Conservation (phyloP, 495 filamentous ascomycete species). For the Hapsidospora chrysogenum region DNA sequence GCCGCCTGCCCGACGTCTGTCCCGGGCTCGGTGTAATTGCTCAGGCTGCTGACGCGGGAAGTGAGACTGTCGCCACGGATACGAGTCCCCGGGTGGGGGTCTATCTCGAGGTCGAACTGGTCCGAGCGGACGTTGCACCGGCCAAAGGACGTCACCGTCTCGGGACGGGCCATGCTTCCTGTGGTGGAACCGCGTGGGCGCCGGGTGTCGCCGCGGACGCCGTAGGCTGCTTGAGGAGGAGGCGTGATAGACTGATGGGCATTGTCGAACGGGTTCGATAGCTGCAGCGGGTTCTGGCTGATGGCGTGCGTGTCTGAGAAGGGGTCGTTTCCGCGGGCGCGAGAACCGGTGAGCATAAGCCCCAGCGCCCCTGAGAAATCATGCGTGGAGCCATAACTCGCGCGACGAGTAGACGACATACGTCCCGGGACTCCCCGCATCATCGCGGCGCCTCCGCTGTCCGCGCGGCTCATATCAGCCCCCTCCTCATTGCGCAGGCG, state of each 20-base stretch:
- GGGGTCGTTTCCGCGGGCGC: slow-evolving; percentile 10
- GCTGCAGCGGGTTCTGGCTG: slow-evolving; percentile 14
- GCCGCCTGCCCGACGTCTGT: slow-evolving; percentile 32
- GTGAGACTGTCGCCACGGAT: slow-evolving; percentile 18
- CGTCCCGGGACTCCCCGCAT: too few species aligned
- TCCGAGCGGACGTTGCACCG: slow-evolving; percentile 49
- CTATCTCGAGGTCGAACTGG: slow-evolving; percentile 43
- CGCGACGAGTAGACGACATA: too few species aligned
- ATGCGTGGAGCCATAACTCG: too few species aligned
- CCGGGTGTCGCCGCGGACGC: too few species aligned
- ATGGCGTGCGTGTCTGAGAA: slow-evolving; percentile 28
- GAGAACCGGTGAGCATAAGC: not conserved
- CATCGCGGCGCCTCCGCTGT: too few species aligned
- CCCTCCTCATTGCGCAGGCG: too few species aligned
- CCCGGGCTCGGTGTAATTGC: slow-evolving; percentile 34
- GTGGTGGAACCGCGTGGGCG: too few species aligned
- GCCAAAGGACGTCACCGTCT: too few species aligned
- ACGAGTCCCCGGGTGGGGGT: slow-evolving; percentile 7
- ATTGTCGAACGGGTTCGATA: slow-evolving; percentile 17
- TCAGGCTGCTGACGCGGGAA: slow-evolving; percentile 26
- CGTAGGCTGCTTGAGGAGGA: too few species aligned
- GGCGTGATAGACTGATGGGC: slow-evolving; percentile 5
- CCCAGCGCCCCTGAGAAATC: slow-evolving; percentile 12
- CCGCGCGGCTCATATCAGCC: too few species aligned
- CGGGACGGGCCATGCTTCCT: too few species aligned